phyloP scores from a whole-genome alignment of 805 yeast genomes.

The Torulaspora franciscae region DNA sequence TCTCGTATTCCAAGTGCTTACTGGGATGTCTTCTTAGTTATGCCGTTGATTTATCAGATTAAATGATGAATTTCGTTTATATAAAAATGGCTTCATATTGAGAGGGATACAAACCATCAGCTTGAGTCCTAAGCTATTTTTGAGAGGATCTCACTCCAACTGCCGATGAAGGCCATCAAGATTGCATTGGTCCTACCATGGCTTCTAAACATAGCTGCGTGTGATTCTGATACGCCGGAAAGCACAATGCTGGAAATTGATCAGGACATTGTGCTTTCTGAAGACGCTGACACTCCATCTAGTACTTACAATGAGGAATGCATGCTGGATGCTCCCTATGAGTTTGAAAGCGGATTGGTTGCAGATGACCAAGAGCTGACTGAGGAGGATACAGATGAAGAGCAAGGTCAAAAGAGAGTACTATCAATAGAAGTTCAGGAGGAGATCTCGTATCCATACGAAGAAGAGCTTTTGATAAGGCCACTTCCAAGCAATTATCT shows the following conservation, averaged over 20 bases:
- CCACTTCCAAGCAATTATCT: constrained; percentile 73
- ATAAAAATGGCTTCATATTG: background rate
- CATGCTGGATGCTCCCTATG: background rate
- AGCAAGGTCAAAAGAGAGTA: background rate
- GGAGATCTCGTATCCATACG: constrained; percentile 42
- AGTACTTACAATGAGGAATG: constrained; percentile 3
- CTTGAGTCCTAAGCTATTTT: background rate
- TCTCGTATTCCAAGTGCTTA: background rate
- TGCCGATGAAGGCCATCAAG: constrained; percentile 2
- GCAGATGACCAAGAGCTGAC: background rate
- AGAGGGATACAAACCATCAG: background rate
- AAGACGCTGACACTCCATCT: background rate
- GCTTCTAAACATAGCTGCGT: background rate
- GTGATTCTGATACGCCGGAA: background rate
- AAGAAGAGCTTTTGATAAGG: constrained; percentile 55
- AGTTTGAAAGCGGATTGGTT: background rate
- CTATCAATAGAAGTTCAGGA: constrained; percentile 1
- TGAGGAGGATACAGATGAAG: background rate
- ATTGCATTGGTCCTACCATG: constrained; percentile 1
- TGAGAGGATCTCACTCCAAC: background rate
- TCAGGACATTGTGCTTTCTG: constrained; percentile 6
- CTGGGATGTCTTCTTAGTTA: background rate
- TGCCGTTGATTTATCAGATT: background rate
- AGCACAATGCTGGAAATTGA: constrained; percentile 5
- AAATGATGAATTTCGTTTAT: background rate